phyloP scores from a whole-genome alignment of 2,329 filamentous ascomycete species.

The Juglanconis sp. region DNA sequence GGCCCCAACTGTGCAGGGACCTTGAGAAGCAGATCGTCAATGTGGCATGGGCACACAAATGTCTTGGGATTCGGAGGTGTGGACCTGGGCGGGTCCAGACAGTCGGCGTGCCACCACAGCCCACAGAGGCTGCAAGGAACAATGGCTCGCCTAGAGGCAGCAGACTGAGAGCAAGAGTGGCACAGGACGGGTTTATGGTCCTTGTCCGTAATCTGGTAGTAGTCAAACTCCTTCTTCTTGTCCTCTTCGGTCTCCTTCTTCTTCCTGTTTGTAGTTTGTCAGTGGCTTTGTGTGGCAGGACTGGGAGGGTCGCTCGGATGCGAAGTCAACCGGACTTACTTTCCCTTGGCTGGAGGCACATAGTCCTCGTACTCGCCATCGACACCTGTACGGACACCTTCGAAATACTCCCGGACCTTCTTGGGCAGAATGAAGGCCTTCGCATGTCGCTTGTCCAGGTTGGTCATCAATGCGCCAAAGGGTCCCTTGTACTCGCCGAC shows the following conservation, averaged over 20 bases:
- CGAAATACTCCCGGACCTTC: slow-evolving; percentile 71
- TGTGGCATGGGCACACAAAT: slow-evolving; percentile 88
- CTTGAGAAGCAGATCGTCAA: slow-evolving; percentile 68
- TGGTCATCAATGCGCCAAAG: slow-evolving; percentile 62
- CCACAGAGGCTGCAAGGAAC: slow-evolving; percentile 83
- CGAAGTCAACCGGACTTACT: slow-evolving; percentile 48
- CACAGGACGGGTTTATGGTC: slow-evolving; percentile 78
- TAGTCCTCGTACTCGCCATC: slow-evolving; percentile 80
- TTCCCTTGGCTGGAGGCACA: slow-evolving; percentile 52
- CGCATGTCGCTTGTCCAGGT: slow-evolving; percentile 66
- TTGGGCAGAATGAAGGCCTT: slow-evolving; percentile 70
- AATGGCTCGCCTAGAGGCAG: slow-evolving; percentile 60
- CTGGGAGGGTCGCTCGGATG: neutral
- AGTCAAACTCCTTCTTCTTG: slow-evolving; percentile 53
- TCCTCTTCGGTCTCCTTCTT: slow-evolving; percentile 57
- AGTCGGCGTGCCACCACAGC: slow-evolving; percentile 88
- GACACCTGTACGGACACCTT: slow-evolving; percentile 71
- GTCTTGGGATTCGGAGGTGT: slow-evolving; percentile 72
- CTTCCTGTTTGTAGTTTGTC: slow-evolving; percentile 39
- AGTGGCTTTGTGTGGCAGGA: slow-evolving; percentile 22
- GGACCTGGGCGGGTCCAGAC: slow-evolving; percentile 78
- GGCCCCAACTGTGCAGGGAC: slow-evolving; percentile 55
- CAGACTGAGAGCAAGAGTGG: slow-evolving; percentile 67
- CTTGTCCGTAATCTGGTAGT: slow-evolving; percentile 64
- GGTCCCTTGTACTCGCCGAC: slow-evolving; percentile 48